Evolutionary conservation across 169 alveolate species (phyloP).

Genomic region (Plasmodium ovale): DNA sequence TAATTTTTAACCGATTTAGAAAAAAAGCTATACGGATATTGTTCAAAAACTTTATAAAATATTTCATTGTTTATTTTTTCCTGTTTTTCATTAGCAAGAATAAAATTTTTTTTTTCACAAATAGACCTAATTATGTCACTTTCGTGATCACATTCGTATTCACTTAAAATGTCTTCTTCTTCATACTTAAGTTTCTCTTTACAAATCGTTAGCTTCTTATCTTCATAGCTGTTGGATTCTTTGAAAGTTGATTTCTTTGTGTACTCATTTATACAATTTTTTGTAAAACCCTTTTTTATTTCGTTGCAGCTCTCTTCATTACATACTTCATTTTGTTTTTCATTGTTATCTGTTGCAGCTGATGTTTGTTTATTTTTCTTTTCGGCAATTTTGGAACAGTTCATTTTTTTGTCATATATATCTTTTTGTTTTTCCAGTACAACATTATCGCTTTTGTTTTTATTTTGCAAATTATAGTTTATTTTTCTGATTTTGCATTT

Average conservation of each 20-base stretch:
- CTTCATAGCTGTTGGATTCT: slow-evolving; percentile 20
- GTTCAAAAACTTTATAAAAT: slow-evolving; percentile 69
- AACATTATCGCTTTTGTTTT: neutral
- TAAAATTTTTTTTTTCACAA: slow-evolving; percentile 62
- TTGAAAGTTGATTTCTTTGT: slow-evolving; percentile 8
- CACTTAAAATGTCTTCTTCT: slow-evolving; percentile 35
- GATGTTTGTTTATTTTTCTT: slow-evolving; percentile 6
- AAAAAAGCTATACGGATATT: slow-evolving; percentile 67
- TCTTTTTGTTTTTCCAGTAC: neutral
- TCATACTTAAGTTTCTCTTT: slow-evolving; percentile 21
- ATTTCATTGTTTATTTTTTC: slow-evolving; percentile 72
- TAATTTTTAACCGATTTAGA: slow-evolving; percentile 67
- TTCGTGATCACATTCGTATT: slow-evolving; percentile 24
- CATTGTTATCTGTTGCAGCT: slow-evolving; percentile 2
- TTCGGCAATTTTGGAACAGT: slow-evolving; percentile 9
- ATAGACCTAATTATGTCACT: slow-evolving; percentile 55
- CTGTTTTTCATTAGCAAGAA: slow-evolving; percentile 52
- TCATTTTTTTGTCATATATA: slow-evolving; percentile 1
- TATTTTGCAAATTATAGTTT: neutral
- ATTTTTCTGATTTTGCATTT: slow-evolving; percentile 26
- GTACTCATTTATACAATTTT: neutral
- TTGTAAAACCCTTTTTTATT: neutral
- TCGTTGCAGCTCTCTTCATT: neutral
- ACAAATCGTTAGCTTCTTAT: neutral
- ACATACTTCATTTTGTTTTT: neutral